These are phyloP conservation scores for Thymus quinquecostatus DNA, from an alignment of 257 asterid species.

Conservation along the genomic window DNA sequence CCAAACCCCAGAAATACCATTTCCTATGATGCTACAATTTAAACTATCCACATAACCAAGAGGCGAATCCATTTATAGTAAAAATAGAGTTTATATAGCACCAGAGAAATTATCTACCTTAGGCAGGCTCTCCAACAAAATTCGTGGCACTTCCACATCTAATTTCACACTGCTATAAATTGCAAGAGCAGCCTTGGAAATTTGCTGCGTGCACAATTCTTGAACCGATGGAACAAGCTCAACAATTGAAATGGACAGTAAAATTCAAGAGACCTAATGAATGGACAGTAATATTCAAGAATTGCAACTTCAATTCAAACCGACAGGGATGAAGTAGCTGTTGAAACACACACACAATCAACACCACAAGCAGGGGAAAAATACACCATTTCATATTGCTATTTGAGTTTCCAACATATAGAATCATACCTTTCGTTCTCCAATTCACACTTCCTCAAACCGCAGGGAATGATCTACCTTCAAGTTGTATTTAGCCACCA, in stretches of 20 bases:
- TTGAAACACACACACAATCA: neutral
- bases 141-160: conserved; percentile 82
- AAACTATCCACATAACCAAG: neutral
- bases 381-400: too few relatives aligned
- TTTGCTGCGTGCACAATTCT: conserved; percentile 77
- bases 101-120: conserved; percentile 52
- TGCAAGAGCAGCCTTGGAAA: conserved; percentile 83
- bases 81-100: neutral
- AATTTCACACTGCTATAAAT: conserved; percentile 68
- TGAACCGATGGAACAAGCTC: conserved; percentile 90
- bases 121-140: conserved; percentile 73
- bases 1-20: neutral
- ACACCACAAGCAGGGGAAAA: neutral
- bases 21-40: neutral
- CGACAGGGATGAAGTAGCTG: neutral
- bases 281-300: neutral
- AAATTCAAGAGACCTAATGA: neutral
- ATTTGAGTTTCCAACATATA: neutral
- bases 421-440: conserved; percentile 8
- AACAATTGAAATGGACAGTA: conserved; percentile 48
- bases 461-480: too few relatives aligned
- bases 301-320: neutral
- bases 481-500: neutral
- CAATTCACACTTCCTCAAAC: neutral
- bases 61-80: neutral